Evolutionary conservation across 495 filamentous ascomycete species (phyloP), one percentile per base, ranked within the genome.

Genomic region (Hapsidospora chrysogenum): DNA sequence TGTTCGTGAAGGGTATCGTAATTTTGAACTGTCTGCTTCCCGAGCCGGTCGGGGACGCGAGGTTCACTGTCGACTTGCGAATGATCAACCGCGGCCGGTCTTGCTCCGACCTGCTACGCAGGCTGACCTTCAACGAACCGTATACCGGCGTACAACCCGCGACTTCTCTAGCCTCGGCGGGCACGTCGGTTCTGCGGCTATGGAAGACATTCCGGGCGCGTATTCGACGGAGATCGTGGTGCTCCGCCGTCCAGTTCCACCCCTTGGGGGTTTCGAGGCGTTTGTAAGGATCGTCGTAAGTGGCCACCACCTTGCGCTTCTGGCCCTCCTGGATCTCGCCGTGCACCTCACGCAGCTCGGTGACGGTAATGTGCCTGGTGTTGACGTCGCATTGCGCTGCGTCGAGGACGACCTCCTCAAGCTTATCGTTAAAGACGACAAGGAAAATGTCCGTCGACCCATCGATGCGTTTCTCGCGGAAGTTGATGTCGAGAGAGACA

Each of bases 401-500:
- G 48, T 93, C 82, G 42, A 97, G 64, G 19, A 60, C 65, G 18
- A 97, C 72, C n/a, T 61, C 64, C 27, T 64, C 64, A 18, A 93
- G 59, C 7, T 81, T 68, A 31, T 72, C 68, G 27, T 60, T 54
- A 20, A 74, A 68, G 9, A 80, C 78, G 40, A 79, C 70, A 29
- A 95, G 69, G 1, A 76, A 73, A 40, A 97, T 80, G 34, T 81
- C 79, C 8, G 80, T 80, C 42, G 70, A 78, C 21, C 89, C 89
- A 45, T 67, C 78, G 45, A 96, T 51, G 48, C 66, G 74, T 48
- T 76, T 77, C 17, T 66, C 69, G 31, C 63, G 61, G 45, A 97
- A 85, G 54, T 95, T 74, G 41, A 97, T 66, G 39, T 96, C 86
- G 35, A 96, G 62, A 41, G 85, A 76, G 35, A 97, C 74, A 49